Conservation (phyloP, 1,284 basidiomycete genomes). For the Ustilago cynodontis region DNA sequence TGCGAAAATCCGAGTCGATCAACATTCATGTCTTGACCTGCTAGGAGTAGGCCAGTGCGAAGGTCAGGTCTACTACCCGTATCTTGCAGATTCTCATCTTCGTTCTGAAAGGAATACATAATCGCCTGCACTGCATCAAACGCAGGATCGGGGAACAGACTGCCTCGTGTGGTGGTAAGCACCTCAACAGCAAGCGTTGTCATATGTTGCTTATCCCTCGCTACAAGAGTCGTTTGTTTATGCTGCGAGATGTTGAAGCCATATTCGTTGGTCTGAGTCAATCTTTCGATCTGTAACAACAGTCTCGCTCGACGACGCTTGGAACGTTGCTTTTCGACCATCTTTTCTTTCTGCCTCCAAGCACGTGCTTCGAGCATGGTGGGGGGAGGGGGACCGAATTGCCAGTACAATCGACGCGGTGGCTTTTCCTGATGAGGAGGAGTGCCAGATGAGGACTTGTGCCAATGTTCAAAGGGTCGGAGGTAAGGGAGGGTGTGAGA, state of each 20-base stretch:
- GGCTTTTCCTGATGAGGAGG: constrained; percentile 3
- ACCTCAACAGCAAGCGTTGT: constrained; percentile 84
- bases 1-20: constrained; percentile 55
- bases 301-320: constrained; percentile 37
- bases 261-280: constrained; percentile 80
- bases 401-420: constrained; percentile 71
- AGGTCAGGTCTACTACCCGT: constrained; percentile 55
- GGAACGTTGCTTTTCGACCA: constrained; percentile 33
- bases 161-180: constrained; percentile 81
- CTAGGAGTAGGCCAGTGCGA: constrained; percentile 57
- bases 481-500: constrained; percentile 68
- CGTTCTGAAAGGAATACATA: constrained; percentile 79
- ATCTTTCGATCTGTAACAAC: constrained; percentile 77
- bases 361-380: constrained; percentile 41
- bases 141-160: constrained; percentile 79
- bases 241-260: constrained; percentile 68
- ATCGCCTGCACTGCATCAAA: constrained; percentile 80
- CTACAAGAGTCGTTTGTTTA: constrained; percentile 40
- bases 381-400: constrained; percentile 57
- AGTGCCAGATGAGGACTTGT: background rate
- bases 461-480: constrained; percentile 65
- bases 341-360: constrained; percentile 46
- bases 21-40: constrained; percentile 7
- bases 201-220: constrained; percentile 81
- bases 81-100: constrained; percentile 71